Evolutionary conservation across 2,329 filamentous ascomycete genomes (phyloP).

Genomic region (Alternaria ethzedia): DNA sequence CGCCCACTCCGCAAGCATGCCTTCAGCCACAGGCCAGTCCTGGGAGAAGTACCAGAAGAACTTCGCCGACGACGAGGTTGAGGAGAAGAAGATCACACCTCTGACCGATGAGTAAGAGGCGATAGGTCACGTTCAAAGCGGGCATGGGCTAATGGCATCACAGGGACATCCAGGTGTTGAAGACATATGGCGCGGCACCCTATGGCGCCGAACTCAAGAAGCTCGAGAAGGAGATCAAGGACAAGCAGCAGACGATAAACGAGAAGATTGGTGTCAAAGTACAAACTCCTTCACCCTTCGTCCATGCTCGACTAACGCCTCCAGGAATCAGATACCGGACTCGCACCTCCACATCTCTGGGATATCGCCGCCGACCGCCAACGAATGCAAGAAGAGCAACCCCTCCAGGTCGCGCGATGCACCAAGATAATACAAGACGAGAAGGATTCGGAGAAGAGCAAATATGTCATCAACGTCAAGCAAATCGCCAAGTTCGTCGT

Average conservation of each 20-base stretch:
- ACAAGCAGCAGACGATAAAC: slow-evolving; percentile 96
- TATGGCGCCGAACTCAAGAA: slow-evolving; percentile 95
- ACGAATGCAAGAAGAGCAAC: slow-evolving; percentile 98
- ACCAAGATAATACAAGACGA: slow-evolving; percentile 99
- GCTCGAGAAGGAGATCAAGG: slow-evolving; percentile 99
- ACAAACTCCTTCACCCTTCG: background rate
- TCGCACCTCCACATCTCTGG: slow-evolving; percentile 98
- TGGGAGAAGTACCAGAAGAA: slow-evolving; percentile 99
- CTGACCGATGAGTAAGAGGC: slow-evolving; percentile 87
- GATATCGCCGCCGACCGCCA: slow-evolving; percentile 97
- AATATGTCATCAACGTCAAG: slow-evolving; percentile 99
- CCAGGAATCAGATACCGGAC: slow-evolving; percentile 96
- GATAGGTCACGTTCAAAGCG: background rate
- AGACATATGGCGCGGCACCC: slow-evolving; percentile 96
- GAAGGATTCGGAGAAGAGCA: slow-evolving; percentile 95
- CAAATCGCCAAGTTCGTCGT: slow-evolving; percentile 99
- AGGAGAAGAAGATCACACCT: slow-evolving; percentile 99
- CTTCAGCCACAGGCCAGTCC: slow-evolving; percentile 88
- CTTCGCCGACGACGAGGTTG: slow-evolving; percentile 93
- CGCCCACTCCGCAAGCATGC: slow-evolving; percentile 64
- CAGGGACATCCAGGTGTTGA: slow-evolving; percentile 98
- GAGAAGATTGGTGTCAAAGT: slow-evolving; percentile 81
- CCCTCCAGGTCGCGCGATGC: slow-evolving; percentile 94
- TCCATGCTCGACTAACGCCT: slow-evolving; percentile 8
- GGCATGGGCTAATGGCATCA: slow-evolving; percentile 38